Evolutionary conservation across 2,329 filamentous ascomycete species (phyloP).

Genomic region (Truncatella angustata): DNA sequence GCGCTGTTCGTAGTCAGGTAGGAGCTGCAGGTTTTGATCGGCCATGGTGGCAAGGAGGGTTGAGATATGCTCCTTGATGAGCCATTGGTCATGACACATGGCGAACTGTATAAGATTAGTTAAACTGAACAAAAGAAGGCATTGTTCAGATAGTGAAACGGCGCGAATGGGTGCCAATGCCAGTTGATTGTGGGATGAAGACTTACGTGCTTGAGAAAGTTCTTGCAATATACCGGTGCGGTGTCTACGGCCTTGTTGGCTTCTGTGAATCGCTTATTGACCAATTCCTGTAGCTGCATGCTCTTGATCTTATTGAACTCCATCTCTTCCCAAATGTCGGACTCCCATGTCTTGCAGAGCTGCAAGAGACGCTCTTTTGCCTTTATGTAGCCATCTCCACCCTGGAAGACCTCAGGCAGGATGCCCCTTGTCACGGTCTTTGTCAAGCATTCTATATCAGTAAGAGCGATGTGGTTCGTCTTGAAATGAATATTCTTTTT

Average conservation of each 20-base stretch:
- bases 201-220: conserved; percentile 86
- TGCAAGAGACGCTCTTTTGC: conserved; percentile 69
- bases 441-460: conserved; percentile 83
- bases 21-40: conserved; percentile 90
- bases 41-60: conserved; percentile 87
- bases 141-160: not conserved
- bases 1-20: conserved; percentile 95
- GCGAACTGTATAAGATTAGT: conserved; percentile 66
- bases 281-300: conserved; percentile 74
- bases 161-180: too few species aligned
- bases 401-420: conserved; percentile 56
- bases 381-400: conserved; percentile 44
- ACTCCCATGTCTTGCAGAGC: conserved; percentile 72
- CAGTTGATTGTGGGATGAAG: too few species aligned
- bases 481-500: conserved; percentile 68
- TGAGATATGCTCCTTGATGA: conserved; percentile 90
- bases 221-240: conserved; percentile 66
- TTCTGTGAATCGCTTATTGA: conserved; percentile 67
- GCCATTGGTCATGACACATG: conserved; percentile 95
- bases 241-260: conserved; percentile 62
- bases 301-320: conserved; percentile 82
- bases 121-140: not conserved
- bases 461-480: conserved; percentile 67
- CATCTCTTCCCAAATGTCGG: conserved; percentile 76
- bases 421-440: conserved; percentile 61